Evolutionary conservation across 768 basidiomycete species (phyloP).

Genomic region (Macrolepiota fuliginosa): DNA sequence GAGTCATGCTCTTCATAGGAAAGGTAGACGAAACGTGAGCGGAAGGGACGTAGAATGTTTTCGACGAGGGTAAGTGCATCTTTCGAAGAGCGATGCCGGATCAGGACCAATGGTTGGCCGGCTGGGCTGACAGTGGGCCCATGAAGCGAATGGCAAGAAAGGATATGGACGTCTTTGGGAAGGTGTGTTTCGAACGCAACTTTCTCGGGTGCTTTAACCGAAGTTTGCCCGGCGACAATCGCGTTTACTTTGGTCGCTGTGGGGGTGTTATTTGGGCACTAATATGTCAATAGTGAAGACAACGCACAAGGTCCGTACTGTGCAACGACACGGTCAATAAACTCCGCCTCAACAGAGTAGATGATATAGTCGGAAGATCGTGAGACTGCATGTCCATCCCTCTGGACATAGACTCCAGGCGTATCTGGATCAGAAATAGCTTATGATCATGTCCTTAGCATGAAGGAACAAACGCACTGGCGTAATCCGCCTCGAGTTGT

Average conservation of each 20-base stretch:
- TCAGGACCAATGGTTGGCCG: slow-evolving; percentile 93
- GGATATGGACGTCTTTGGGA: slow-evolving; percentile 82
- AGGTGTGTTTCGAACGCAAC: slow-evolving; percentile 87
- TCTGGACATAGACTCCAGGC: slow-evolving; percentile 63
- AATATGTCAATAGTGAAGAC: background rate
- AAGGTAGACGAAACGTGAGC: slow-evolving; percentile 86
- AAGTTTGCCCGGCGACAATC: slow-evolving; percentile 93
- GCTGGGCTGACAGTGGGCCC: slow-evolving; percentile 86
- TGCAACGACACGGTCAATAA: slow-evolving; percentile 76
- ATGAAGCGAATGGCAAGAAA: slow-evolving; percentile 93
- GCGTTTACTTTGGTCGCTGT: slow-evolving; percentile 90
- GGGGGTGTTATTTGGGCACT: background rate
- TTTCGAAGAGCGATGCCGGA: slow-evolving; percentile 80
- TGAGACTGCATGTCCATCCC: slow-evolving; percentile 86
- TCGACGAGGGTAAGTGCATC: slow-evolving; percentile 77
- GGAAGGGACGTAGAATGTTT: slow-evolving; percentile 73
- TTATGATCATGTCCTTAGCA: background rate
- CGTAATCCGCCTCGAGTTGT: slow-evolving; percentile 54
- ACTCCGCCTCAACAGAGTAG: slow-evolving; percentile 94
- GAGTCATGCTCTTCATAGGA: slow-evolving; percentile 96
- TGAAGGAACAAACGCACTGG: slow-evolving; percentile 38
- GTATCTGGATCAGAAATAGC: slow-evolving; percentile 32
- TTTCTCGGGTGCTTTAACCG: slow-evolving; percentile 93
- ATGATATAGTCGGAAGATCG: slow-evolving; percentile 90
- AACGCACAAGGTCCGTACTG: slow-evolving; percentile 89